Evolutionary conservation across 148 eudicot species (phyloP).

Genomic region (Fallopia convolvulus): DNA sequence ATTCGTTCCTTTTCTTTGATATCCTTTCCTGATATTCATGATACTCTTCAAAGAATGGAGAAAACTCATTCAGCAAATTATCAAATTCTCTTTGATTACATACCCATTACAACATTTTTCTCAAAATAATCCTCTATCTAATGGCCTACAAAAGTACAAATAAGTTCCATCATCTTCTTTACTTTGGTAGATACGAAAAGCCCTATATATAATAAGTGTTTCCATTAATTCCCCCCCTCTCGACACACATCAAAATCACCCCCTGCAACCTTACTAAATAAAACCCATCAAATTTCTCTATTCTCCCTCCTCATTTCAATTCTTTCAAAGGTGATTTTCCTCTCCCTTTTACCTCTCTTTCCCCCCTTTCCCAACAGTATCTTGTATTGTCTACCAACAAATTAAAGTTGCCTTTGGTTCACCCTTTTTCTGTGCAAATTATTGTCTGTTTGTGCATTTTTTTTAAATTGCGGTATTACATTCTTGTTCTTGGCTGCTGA

Average conservation of each 20-base stretch:
- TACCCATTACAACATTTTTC: background rate
- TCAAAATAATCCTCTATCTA: background rate
- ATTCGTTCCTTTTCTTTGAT: too few relatives aligned
- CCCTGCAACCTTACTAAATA: background rate
- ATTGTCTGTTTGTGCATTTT: background rate
- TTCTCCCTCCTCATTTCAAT: background rate
- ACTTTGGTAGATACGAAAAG: background rate
- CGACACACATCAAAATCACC: background rate
- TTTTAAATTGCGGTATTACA: background rate
- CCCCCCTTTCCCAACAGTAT: conserved; percentile 7
- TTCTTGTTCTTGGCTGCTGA: conserved; percentile 9
- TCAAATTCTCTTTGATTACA: too few relatives aligned
- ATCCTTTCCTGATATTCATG: too few relatives aligned
- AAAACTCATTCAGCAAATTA: too few relatives aligned
- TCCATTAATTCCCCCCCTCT: background rate
- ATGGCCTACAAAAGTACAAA: background rate
- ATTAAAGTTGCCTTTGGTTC: background rate
- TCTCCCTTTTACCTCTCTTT: background rate
- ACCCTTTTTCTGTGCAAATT: background rate
- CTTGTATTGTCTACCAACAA: conserved; percentile 9
- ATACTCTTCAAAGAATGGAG: too few relatives aligned
- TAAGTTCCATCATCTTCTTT: background rate
- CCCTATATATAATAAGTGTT: background rate
- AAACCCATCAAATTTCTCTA: background rate
- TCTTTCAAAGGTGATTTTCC: background rate